A percentile compares a stretch with the other conserved stretches of the same genome.
phyloP scores from a whole-genome alignment of 352 stramenopile genomes.

The Globisporangium nodosum region DNA sequence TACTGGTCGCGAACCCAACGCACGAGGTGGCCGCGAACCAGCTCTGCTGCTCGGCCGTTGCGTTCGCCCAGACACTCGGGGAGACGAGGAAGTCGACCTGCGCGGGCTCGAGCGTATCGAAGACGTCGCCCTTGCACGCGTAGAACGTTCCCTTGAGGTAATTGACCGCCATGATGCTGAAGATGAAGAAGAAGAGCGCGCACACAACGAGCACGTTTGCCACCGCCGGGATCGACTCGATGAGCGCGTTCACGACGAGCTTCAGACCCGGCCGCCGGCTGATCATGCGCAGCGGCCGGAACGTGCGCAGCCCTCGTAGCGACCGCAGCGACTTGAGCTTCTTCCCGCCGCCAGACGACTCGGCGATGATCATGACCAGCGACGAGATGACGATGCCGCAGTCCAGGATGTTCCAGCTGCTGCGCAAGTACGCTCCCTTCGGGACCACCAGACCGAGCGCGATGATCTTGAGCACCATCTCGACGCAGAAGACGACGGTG shows the following conservation, averaged over 20 bases:
- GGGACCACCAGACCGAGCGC: conserved; percentile 69
- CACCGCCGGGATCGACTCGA: conserved; percentile 87
- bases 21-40: conserved; percentile 58
- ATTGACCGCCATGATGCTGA: conserved; percentile 92
- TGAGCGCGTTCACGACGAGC: conserved; percentile 88
- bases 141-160: conserved; percentile 92
- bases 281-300: conserved; percentile 90
- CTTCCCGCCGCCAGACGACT: conserved; percentile 30
- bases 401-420: conserved; percentile 89
- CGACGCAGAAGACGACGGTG: conserved; percentile 73
- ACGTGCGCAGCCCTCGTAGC: conserved; percentile 78
- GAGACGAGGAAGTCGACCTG: conserved; percentile 43
- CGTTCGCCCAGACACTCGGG: conserved; percentile 29
- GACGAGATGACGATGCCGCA: conserved; percentile 84
- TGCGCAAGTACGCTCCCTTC: conserved; percentile 73
- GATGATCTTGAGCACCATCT: conserved; percentile 90
- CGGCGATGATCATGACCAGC: conserved; percentile 53
- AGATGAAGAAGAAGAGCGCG: conserved; percentile 93
- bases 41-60: conserved; percentile 24
- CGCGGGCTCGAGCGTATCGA: conserved; percentile 29
- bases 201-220: conserved; percentile 90
- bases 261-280: conserved; percentile 79
- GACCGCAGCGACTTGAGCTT: conserved; percentile 77
- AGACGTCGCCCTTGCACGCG: conserved; percentile 62
- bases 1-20: conserved; percentile 20